phyloP scores from a whole-genome alignment of 306 rosid species.

The Cyclanthera cordifolia region DNA sequence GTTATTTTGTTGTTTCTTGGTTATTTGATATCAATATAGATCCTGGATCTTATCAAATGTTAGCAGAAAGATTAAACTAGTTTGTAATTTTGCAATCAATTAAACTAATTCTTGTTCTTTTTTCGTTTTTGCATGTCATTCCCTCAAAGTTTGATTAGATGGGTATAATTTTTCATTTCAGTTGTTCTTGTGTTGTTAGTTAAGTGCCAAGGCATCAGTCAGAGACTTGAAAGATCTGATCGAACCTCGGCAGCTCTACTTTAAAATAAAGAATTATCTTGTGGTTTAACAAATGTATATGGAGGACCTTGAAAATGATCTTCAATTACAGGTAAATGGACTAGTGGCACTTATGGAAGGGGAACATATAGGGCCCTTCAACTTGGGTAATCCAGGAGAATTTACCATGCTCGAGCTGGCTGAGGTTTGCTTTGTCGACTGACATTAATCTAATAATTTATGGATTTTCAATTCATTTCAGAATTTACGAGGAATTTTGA shows the following conservation, averaged over 20 bases:
- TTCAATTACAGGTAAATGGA: slow-evolving; percentile 59
- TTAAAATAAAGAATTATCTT: not conserved
- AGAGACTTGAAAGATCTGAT: not conserved
- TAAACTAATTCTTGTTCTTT: not conserved
- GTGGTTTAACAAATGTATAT: not conserved
- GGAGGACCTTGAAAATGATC: not conserved
- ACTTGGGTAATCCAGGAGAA: slow-evolving; percentile 93
- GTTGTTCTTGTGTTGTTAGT: not conserved
- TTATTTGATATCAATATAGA: no score
- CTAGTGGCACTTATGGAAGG: slow-evolving; percentile 76
- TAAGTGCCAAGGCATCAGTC: not conserved
- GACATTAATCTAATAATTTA: not conserved
- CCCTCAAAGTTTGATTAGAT: not conserved
- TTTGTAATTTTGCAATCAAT: not conserved
- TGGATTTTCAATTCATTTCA: not conserved
- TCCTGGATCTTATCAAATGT: no score
- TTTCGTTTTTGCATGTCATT: not conserved
- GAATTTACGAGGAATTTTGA: not conserved
- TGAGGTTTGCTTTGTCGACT: slow-evolving; percentile 37
- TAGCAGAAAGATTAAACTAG: not conserved
- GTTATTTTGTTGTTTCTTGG: no score
- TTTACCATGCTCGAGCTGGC: slow-evolving; percentile 97
- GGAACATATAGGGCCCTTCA: slow-evolving; percentile 95
- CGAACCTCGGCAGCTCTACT: not conserved
- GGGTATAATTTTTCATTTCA: not conserved